These are phyloP conservation scores for Anthostomella pinea DNA, from an alignment of 2,329 filamentous ascomycete species.

Conservation along the genomic window DNA sequence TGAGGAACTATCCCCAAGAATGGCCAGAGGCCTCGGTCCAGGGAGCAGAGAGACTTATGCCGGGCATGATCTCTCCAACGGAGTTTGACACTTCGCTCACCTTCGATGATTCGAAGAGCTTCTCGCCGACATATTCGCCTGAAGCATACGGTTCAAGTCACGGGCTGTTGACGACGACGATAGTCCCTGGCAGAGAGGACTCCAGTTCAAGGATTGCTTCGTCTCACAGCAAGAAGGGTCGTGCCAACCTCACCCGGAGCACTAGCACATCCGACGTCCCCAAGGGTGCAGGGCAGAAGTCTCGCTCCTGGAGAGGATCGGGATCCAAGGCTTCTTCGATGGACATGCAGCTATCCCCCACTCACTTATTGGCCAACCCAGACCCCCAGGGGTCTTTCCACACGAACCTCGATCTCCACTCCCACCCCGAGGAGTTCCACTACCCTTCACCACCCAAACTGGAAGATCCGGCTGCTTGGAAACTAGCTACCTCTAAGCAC, in stretches of 20 bases:
- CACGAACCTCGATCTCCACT: slow-evolving; percentile 17
- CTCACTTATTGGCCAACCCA: not conserved
- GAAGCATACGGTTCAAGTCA: slow-evolving; percentile 11
- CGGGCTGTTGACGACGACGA: slow-evolving; percentile 6
- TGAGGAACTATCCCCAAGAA: slow-evolving; percentile 20
- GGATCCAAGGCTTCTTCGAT: slow-evolving; percentile 9
- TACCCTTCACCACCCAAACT: slow-evolving; percentile 21
- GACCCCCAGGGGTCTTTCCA: slow-evolving; percentile 17
- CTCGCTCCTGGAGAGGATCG: not conserved
- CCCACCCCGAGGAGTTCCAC: slow-evolving; percentile 19
- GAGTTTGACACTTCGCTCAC: slow-evolving; percentile 15
- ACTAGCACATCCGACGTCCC: slow-evolving; percentile 8
- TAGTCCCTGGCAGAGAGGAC: slow-evolving; percentile 11
- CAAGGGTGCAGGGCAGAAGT: not conserved
- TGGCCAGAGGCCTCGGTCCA: slow-evolving; percentile 19
- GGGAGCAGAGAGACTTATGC: slow-evolving; percentile 17
- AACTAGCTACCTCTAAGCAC: slow-evolving; percentile 11
- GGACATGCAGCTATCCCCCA: slow-evolving; percentile 12
- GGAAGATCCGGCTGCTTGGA: slow-evolving; percentile 17
- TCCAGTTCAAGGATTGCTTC: slow-evolving; percentile 15
- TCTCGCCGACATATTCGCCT: slow-evolving; percentile 12
- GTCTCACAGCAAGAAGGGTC: slow-evolving; percentile 15
- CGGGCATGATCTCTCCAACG: slow-evolving; percentile 16
- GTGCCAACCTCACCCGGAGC: slow-evolving; percentile 15
- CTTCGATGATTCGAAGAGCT: slow-evolving; percentile 12